A percentile compares a stretch with the other conserved stretches of the same genome.
These are phyloP conservation scores for Malassezia dermatis DNA, from an alignment of 1,284 basidiomycete species.

Conservation along the genomic window DNA sequence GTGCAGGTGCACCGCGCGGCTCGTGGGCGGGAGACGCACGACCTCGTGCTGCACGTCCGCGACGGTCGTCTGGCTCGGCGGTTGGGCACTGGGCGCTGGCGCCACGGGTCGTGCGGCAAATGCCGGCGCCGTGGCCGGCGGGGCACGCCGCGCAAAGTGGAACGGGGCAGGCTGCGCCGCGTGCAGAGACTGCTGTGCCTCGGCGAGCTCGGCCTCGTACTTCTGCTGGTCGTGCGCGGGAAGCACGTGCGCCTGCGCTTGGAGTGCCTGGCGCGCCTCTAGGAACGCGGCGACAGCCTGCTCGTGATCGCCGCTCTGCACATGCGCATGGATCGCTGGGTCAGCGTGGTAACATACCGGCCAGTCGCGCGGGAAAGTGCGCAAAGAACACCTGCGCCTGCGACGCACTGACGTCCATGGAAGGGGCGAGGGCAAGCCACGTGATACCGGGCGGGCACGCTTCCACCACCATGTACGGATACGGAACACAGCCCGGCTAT, in stretches of 20 bases:
- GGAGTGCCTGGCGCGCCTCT: slow-evolving; percentile 11
- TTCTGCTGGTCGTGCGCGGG: slow-evolving; percentile 10
- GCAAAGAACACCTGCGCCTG: slow-evolving; percentile 7
- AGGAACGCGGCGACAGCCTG: neutral
- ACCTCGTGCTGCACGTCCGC: neutral
- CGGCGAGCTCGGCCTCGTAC: slow-evolving; percentile 9
- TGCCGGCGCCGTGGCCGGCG: neutral
- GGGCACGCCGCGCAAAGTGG: neutral
- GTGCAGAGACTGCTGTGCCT: slow-evolving; percentile 2
- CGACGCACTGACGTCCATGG: slow-evolving; percentile 11
- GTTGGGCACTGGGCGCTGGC: neutral
- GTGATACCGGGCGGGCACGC: neutral
- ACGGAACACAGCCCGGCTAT: slow-evolving; percentile 5
- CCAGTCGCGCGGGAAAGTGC: slow-evolving; percentile 6
- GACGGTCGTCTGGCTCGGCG: neutral
- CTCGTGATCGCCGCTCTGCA: neutral
- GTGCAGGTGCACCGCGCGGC: neutral
- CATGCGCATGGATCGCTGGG: neutral
- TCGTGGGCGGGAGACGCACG: neutral
- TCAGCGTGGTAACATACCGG: slow-evolving; percentile 1
- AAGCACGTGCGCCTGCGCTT: neutral
- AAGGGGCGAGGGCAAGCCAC: neutral
- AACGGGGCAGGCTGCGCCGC: neutral
- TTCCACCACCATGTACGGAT: neutral
- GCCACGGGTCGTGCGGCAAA: neutral